Conservation (phyloP, 768 basidiomycete genomes). For the Leccinum subgranulosum region DNA sequence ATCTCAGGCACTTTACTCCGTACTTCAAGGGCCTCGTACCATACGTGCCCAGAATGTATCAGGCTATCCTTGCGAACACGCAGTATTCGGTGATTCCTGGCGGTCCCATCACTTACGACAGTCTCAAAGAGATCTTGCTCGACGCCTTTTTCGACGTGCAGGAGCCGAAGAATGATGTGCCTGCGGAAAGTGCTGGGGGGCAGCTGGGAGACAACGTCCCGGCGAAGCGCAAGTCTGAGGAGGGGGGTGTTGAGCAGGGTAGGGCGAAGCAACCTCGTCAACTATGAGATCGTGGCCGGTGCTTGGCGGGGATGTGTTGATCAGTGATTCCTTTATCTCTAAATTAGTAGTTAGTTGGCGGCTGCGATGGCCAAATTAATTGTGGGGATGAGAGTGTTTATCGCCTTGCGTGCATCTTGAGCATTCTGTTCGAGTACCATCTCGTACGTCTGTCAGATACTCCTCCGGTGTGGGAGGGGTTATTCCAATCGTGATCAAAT, state of each 20-base stretch:
- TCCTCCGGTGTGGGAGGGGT: too few relatives aligned
- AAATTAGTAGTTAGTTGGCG: too few relatives aligned
- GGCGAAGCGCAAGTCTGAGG: neutral
- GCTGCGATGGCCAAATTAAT: too few relatives aligned
- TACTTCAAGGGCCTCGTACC: neutral
- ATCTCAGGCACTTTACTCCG: neutral
- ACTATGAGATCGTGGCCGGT: neutral
- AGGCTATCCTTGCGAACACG: neutral
- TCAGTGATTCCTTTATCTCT: too few relatives aligned
- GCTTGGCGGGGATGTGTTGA: too few relatives aligned
- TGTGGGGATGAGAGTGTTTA: too few relatives aligned
- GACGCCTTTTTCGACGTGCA: neutral
- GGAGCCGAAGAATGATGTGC: neutral
- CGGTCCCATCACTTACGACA: neutral
- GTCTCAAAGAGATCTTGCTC: neutral
- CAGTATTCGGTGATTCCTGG: too few relatives aligned
- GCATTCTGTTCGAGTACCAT: too few relatives aligned
- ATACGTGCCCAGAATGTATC: neutral
- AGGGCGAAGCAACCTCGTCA: neutral
- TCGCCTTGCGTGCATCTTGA: too few relatives aligned
- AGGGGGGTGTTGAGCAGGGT: neutral
- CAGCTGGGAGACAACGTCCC: neutral
- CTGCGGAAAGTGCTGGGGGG: neutral
- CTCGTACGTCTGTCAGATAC: too few relatives aligned
- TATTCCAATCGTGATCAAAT: too few relatives aligned